These are phyloP conservation scores for Areca catechu DNA, from an alignment of 176 grass and related monocot species.

Conservation along the genomic window DNA sequence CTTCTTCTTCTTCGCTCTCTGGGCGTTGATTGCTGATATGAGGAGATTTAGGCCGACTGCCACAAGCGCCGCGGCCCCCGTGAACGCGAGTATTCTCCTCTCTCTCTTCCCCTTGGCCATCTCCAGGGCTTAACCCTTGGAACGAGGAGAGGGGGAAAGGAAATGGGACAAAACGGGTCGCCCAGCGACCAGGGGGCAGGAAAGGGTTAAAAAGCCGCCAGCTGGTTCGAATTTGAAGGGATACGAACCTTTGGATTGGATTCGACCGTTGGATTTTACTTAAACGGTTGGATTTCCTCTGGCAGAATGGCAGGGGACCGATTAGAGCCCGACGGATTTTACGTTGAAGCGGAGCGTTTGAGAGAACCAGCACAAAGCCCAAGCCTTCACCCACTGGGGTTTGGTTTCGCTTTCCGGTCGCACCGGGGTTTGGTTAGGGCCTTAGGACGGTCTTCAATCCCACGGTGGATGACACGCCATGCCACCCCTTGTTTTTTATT, in stretches of 20 bases:
- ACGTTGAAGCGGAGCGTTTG: no score
- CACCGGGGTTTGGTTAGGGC: no score
- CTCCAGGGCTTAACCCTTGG: neutral
- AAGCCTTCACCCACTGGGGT: no score
- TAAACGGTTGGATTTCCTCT: neutral
- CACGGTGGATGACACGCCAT: no score
- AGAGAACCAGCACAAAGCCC: no score
- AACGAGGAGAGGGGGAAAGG: slow-evolving; percentile 5
- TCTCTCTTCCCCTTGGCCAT: slow-evolving; percentile 53
- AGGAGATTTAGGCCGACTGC: slow-evolving; percentile 74
- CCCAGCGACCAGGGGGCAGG: neutral
- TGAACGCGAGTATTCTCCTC: slow-evolving; percentile 31
- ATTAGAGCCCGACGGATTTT: no score
- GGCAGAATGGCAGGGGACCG: no score
- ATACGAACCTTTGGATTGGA: neutral
- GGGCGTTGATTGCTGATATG: slow-evolving; percentile 65
- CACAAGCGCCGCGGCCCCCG: slow-evolving; percentile 67
- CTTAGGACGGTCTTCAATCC: no score
- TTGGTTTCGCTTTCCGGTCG: no score
- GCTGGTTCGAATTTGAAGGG: neutral
- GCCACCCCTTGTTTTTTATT: no score
- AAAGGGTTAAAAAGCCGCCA: neutral
- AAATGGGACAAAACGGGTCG: neutral
- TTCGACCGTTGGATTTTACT: neutral
- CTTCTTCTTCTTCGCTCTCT: slow-evolving; percentile 28